Percentiles rank a stretch among this genome's conserved stretches.
Evolutionary conservation across 192 early-diverging fungal genomes (phyloP).

Genomic region (Umbelopsis ramanniana): DNA sequence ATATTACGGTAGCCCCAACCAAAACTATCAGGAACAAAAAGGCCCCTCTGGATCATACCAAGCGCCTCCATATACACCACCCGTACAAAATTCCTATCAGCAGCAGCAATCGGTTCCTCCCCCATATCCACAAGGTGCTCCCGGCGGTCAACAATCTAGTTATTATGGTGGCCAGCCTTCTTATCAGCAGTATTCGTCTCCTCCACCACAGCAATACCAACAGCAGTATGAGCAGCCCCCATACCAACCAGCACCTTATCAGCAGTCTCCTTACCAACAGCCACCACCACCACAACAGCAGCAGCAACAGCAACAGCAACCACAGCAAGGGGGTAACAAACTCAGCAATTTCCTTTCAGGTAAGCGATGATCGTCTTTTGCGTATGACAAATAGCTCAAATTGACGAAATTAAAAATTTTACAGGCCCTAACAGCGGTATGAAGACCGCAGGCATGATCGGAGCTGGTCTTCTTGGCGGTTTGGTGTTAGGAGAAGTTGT

Average conservation of each 20-base stretch:
- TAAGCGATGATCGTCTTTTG: neutral
- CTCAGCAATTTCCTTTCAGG: neutral
- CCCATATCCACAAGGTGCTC: neutral
- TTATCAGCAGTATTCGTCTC: no score
- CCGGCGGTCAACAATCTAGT: constrained; percentile 1
- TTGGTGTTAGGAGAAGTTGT: constrained; percentile 7
- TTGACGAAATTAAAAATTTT: neutral
- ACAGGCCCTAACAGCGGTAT: neutral
- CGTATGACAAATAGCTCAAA: neutral
- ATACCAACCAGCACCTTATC: constrained; percentile 16
- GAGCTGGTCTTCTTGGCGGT: neutral
- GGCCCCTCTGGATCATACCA: neutral
- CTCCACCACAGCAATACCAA: no score
- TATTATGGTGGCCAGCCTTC: constrained; percentile 4
- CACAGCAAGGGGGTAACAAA: constrained; percentile 8
- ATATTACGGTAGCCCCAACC: neutral
- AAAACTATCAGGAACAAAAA: neutral
- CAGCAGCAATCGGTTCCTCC: neutral
- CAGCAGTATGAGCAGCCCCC: neutral
- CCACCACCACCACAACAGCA: constrained; percentile 13
- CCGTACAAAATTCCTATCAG: neutral
- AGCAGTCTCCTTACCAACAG: constrained; percentile 17
- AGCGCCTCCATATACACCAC: neutral
- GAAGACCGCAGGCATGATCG: constrained; percentile 3
- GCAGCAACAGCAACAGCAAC: neutral